Evolutionary conservation across 345 rosid genomes (phyloP), one percentile per base, ranked within the genome.

Genomic region (Acer campestre): DNA sequence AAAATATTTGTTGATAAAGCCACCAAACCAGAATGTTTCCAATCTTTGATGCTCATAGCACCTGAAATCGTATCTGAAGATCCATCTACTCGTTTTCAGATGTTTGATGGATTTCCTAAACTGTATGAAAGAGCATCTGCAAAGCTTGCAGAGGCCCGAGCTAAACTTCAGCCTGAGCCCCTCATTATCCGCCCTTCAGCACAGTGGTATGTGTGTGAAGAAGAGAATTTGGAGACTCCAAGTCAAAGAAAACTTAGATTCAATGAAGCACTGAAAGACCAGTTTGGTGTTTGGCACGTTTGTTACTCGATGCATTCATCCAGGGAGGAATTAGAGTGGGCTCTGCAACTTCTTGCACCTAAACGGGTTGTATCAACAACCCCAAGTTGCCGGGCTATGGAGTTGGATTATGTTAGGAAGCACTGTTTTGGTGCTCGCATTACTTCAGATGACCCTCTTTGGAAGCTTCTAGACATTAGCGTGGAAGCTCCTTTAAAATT

Each of bases 271-370:
- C 86, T 86, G 18, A 91, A 69, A 88, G 98, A 92, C 68, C 85
- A 89, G 79, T 89, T 82, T 83, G 94, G 98, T 71, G 77, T 93
- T 62, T 93, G 98, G 98, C 98, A 95, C 75, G 93, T 92, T 49
- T 95, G 97, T 77, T 95, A 91, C 81, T 91, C 98, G 1, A 93
- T 88, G 80, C 98, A 93, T 82, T 93, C 98, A 20, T 93, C 98
- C 1, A 79, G 82, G 82, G 98, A 89, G 70, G 98, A 95, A 80
- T 53, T 93, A 71, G 95, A 93, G 80, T 88, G 85, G 79, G 97
- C 94, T 13, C 70, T 93, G 88, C 85, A 83, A 51, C 85, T 88
- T 82, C 94, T 95, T 74, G 80, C 86, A 31, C 98, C 98, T 25
- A 90, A 85, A 81, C 81, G 95, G 85, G 98, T 95, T 73, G 92